Evolutionary conservation across 1,284 basidiomycete genomes (phyloP).

Genomic region (Wallemia mellicola): DNA sequence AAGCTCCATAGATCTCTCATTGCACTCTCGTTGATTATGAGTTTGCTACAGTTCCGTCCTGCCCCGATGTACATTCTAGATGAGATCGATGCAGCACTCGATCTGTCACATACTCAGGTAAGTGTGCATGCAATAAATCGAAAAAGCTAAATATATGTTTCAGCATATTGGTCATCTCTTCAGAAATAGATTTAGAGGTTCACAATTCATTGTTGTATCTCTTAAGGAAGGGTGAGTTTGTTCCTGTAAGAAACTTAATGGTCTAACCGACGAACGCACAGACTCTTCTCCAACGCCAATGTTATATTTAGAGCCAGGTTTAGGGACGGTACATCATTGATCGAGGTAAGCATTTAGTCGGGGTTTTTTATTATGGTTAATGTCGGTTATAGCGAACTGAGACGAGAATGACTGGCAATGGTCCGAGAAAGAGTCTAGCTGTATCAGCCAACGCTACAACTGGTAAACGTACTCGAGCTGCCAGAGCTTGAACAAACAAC

Average conservation of each 20-base stretch:
- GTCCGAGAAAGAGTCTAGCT: background rate
- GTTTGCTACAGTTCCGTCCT: conserved; percentile 88
- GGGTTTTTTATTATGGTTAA: background rate
- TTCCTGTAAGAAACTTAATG: background rate
- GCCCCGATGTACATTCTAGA: conserved; percentile 99
- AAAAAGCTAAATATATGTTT: background rate
- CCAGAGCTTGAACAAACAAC: background rate
- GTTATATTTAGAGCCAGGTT: conserved; percentile 58
- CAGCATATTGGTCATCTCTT: conserved; percentile 88
- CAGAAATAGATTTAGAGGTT: conserved; percentile 85
- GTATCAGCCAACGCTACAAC: background rate
- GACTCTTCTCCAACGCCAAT: conserved; percentile 82
- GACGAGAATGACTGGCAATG: background rate
- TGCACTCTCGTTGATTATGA: conserved; percentile 89
- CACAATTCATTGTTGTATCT: conserved; percentile 91
- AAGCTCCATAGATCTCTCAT: conserved; percentile 50
- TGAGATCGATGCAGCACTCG: conserved; percentile 88
- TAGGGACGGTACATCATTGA: conserved; percentile 14
- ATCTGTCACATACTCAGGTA: conserved; percentile 57
- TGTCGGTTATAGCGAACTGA: background rate
- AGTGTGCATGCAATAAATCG: background rate
- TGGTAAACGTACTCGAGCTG: background rate
- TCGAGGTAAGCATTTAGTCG: background rate
- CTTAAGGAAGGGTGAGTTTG: conserved; percentile 51
- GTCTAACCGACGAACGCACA: conserved; percentile 2